Percentiles rank a stretch among this genome's conserved stretches.
These are phyloP conservation scores for Rosellinia necatrix DNA, from an alignment of 2,329 filamentous ascomycete genomes.

Conservation along the genomic window DNA sequence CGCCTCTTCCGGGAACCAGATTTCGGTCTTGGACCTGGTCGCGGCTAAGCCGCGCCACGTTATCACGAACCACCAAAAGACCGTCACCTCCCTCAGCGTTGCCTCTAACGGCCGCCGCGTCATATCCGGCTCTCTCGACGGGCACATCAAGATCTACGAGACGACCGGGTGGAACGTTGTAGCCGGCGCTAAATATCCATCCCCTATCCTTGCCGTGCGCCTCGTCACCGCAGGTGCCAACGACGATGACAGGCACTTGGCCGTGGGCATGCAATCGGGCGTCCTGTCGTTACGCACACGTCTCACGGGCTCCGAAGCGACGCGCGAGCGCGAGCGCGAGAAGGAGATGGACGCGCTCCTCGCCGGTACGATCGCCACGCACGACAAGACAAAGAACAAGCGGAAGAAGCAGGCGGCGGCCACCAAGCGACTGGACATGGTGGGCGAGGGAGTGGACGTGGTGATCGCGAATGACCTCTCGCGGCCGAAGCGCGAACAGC, in stretches of 20 bases:
- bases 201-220: constrained; percentile 82
- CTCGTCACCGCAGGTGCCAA: constrained; percentile 72
- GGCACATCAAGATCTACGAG: constrained; percentile 96
- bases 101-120: constrained; percentile 81
- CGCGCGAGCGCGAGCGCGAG: constrained; percentile 74
- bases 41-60: constrained; percentile 86
- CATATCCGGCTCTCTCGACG: constrained; percentile 87
- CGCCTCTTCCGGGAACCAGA: constrained; percentile 81
- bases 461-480: constrained; percentile 75
- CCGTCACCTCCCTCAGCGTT: constrained; percentile 83
- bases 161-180: constrained; percentile 95
- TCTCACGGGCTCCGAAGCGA: constrained; percentile 81
- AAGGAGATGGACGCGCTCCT: constrained; percentile 85
- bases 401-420: constrained; percentile 62
- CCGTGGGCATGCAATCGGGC: constrained; percentile 92
- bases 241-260: constrained; percentile 86
- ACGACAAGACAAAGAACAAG: constrained; percentile 73
- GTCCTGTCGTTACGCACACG: constrained; percentile 89
- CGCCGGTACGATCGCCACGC: constrained; percentile 75
- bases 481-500: constrained; percentile 55
- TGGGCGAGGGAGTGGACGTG: constrained; percentile 84
- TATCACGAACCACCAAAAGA: constrained; percentile 96
- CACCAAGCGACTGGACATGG: constrained; percentile 69
- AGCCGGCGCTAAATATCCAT: constrained; percentile 90
- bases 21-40: constrained; percentile 90